Evolutionary conservation across 441 rosid genomes (phyloP), one percentile per base, ranked within the genome.

Genomic region (Syzygium syzygioides): DNA sequence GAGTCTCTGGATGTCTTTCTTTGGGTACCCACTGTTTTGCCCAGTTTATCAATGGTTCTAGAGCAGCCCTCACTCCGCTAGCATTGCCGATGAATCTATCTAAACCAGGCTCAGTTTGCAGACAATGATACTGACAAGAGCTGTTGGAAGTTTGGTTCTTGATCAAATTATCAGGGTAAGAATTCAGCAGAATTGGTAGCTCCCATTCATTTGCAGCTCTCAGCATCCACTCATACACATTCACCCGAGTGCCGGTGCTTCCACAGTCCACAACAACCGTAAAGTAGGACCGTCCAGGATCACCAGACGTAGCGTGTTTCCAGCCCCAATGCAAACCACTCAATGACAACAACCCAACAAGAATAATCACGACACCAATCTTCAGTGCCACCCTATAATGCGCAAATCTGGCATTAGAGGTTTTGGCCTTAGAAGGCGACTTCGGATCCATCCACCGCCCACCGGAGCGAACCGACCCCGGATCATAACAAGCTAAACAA

Each of bases 261-360:
- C 97, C 97, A 79, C 97, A 94, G 87, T 95, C 95, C 90, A 94
- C 91, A 54, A 94, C 93, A 87, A 95, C 94, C 17, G 93, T 93
- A 71, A 89, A 92, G 76, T 91, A 90, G 53, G 91, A 91, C 30
- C 84, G 80, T 66, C 89, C 50, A 8, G 84, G 79, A 85, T 76
- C 83, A 76, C n/a, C 64, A 41, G 85, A 28, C 86, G 48, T 37
- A 26, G 86, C 89, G 68, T 86, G 89, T 89, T 53, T 84, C 59
- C 3, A 85, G 84, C 84, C 83, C 85, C 71, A 91, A 85, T n/a
- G 88, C 92, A 85, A 90, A 89, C 90, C 90, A 54, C 59, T 48
- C 57, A 90, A 28, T 57, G 90, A 86, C 66, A 93, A 55, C 89
- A 91, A 87, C 79, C 91, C 57, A 88, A 79, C 84, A 52, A 91